Evolutionary conservation across 2,329 filamentous ascomycete species (phyloP).

Genomic region (Thelonectria olida): DNA sequence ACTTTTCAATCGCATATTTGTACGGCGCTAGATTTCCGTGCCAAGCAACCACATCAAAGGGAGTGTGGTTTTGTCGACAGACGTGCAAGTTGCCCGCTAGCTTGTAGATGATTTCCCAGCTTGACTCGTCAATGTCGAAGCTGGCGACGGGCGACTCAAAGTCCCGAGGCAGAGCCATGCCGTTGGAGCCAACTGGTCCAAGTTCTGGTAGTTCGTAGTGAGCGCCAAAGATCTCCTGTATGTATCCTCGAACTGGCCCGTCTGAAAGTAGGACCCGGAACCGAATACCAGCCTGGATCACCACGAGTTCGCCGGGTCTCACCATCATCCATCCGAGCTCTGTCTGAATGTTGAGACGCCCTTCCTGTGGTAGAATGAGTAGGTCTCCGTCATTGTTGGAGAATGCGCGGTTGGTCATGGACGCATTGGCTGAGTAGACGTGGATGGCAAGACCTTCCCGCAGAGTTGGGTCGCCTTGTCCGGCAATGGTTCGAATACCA

Average conservation of each 20-base stretch:
- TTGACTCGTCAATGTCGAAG: conserved; percentile 60
- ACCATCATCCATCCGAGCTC: conserved; percentile 72
- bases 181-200: conserved; percentile 75
- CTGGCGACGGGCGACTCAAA: conserved; percentile 76
- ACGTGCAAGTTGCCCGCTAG: conserved; percentile 68
- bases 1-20: conserved; percentile 75
- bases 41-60: conserved; percentile 77
- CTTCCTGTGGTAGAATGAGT: conserved; percentile 72
- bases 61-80: conserved; percentile 69
- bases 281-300: conserved; percentile 69
- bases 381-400: conserved; percentile 72
- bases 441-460: conserved; percentile 36
- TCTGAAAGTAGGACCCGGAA: conserved; percentile 72
- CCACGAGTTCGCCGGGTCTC: conserved; percentile 71
- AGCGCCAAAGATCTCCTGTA: conserved; percentile 76
- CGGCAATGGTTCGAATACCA: conserved; percentile 57
- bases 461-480: conserved; percentile 57
- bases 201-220: conserved; percentile 76
- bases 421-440: conserved; percentile 14
- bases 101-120: conserved; percentile 68
- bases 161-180: conserved; percentile 76
- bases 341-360: conserved; percentile 73
- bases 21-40: conserved; percentile 72
- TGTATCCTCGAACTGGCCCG: conserved; percentile 73
- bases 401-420: conserved; percentile 56